Evolutionary conservation across 805 yeast species (phyloP).

Genomic region (Starmera dryadoides): DNA sequence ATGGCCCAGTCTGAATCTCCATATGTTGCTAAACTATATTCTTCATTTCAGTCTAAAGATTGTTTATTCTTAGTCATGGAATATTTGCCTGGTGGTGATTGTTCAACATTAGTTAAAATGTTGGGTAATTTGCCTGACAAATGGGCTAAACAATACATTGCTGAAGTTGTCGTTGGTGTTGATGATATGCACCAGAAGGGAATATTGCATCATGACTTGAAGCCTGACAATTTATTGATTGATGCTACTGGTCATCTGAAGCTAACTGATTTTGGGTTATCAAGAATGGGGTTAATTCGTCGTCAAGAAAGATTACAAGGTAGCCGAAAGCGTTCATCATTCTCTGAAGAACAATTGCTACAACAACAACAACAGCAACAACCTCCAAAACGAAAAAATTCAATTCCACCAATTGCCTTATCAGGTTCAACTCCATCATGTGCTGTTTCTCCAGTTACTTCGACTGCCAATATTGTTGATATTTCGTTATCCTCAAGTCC

Average conservation of each 20-base stretch:
- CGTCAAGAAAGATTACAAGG: slow-evolving; percentile 45
- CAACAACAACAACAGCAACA: neutral
- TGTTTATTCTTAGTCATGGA: slow-evolving; percentile 93
- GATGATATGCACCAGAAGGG: slow-evolving; percentile 84
- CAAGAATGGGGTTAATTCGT: slow-evolving; percentile 80
- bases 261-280: slow-evolving; percentile 90
- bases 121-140: slow-evolving; percentile 78
- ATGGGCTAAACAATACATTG: slow-evolving; percentile 81
- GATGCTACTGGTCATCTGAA: slow-evolving; percentile 86
- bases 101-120: slow-evolving; percentile 76
- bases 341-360: slow-evolving; percentile 15
- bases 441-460: slow-evolving; percentile 8
- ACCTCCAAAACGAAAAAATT: neutral
- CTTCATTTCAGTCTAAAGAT: slow-evolving; percentile 83
- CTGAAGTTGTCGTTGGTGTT: slow-evolving; percentile 88
- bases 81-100: slow-evolving; percentile 91
- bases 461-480: slow-evolving; percentile 2
- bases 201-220: slow-evolving; percentile 89
- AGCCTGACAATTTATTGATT: slow-evolving; percentile 88
- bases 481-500: slow-evolving; percentile 19
- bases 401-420: slow-evolving; percentile 3
- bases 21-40: slow-evolving; percentile 82
- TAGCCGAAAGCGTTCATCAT: slow-evolving; percentile 2
- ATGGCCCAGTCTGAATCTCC: slow-evolving; percentile 94
- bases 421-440: slow-evolving; percentile 15